Conservation (phyloP, 31 red algal genomes). For the Porphyra umbilicalis region DNA sequence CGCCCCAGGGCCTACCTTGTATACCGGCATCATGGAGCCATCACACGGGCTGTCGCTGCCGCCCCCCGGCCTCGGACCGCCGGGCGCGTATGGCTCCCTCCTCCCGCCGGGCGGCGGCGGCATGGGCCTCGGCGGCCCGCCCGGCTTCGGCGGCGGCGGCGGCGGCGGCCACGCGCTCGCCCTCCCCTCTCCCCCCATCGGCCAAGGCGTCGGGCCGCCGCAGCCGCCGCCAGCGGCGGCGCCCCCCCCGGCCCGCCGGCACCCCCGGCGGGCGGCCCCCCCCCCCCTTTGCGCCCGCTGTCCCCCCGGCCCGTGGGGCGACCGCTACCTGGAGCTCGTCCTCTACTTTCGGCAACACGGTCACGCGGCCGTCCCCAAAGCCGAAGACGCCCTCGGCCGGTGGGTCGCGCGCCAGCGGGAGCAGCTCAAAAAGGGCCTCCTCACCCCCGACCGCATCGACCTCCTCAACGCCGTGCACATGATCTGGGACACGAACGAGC, state of each 20-base stretch:
- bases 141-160: not conserved
- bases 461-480: not conserved
- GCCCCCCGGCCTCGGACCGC: too few species aligned
- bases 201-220: not conserved
- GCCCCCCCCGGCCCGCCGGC: not conserved
- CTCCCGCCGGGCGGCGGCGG: not conserved
- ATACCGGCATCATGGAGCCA: too few species aligned
- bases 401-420: not conserved
- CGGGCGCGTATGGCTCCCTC: too few species aligned
- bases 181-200: not conserved
- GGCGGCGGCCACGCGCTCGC: not conserved
- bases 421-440: not conserved
- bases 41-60: too few species aligned
- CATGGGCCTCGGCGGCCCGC: too few species aligned
- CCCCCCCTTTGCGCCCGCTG: not conserved
- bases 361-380: not conserved
- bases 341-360: not conserved
- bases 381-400: not conserved
- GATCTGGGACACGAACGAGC: constrained; percentile 56
- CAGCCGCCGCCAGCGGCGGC: not conserved
- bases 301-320: not conserved
- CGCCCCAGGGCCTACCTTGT: too few species aligned
- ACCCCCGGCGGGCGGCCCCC: not conserved
- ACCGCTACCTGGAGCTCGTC: not conserved
- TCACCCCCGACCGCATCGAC: not conserved